Evolutionary conservation across 352 stramenopile genomes (phyloP), one percentile per base, ranked within the genome.

Genomic region (Pilasporangium apinafurcum): DNA sequence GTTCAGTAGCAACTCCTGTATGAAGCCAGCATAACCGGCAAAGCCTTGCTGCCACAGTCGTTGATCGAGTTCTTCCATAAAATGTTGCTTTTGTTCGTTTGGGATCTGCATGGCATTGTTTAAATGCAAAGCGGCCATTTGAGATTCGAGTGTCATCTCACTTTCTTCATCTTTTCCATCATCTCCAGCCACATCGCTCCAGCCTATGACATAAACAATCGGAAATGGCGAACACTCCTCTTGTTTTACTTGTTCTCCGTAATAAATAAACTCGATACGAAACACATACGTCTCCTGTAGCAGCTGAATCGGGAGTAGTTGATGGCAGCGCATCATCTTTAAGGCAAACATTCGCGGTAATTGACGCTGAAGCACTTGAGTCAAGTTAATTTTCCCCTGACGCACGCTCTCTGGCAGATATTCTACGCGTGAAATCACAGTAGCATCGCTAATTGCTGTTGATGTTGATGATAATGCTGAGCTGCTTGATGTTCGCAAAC

Each of bases 211-310:
- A 7, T n/a, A 27, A 28, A 53, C 37, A 3, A 21, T 14, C 22
- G 17, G 20, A 20, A 24, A 12, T 47, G 20, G 29, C 8, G 44
- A 24, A 8, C 56, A 35, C 4, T 28, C 21, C 5, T 34, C 32
- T 8, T 26, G 32, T 9, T 14, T 8, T n/a, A 54, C 34, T 33
- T 38, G 16, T 37, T 31, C 0, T 44, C 24, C 40, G 20, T 21
- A 6, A 13, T 32, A 14, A 13, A 67, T 37, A 0, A 21, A 21
- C 14, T 67, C 49, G 21, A 83, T 38, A 14, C 56, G 57, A 17
- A 86, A 76, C 14, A 81, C 44, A 28, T 65, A 86, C 26, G 56
- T 78, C 41, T 78, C 68, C 7, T 62, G 59, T 28, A 86, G 44
- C 17, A 86, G 25, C 33, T 47, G 71, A 20, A 81, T 51, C 20